Evolutionary conservation across 805 yeast species (phyloP), one percentile per base, ranked within the genome.

Genomic region (Metschnikowia peoriensis): DNA sequence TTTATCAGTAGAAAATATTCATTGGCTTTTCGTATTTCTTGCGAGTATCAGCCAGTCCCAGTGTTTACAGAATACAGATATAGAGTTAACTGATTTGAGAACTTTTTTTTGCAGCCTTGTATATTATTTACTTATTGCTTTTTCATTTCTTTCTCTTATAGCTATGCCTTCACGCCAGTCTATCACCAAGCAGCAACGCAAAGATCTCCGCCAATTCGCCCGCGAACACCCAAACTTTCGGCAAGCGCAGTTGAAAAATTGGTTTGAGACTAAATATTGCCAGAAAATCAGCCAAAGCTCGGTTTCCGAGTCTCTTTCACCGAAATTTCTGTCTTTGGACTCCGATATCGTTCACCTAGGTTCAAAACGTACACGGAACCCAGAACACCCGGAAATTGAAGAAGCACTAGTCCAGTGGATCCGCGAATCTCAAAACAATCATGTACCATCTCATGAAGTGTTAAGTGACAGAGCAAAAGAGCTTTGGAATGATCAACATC

Each of bases 251-350:
- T 17, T 41, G 7, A 32, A 17, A 11, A 14, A 11, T 1, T 41
- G 44, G 44, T 41, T 28, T 28, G 35, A 41, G 28, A 14, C 15
- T 12, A 28, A 7, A 6, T 41, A 7, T n/a, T 11, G 8, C 16
- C 44, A 41, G 17, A 41, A 41, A 12, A 41, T 41, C 44, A 41
- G 44, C 17, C 44, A 41, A 15, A 41, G 44, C 12, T 12, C 44
- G 11, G 28, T 41, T n/a, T 41, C 22, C 15, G 44, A 14, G 34
- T 41, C 44, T 32, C 44, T 41, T n/a, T 41, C 44, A 14, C 35
- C 8, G 11, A 41, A 41, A 41, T 41, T 14, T n/a, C 10, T 11
- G 34, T 6, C 12, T 10, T 28, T 41, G 35, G 44, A 41, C n/a
- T 11, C 27, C 5, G 44, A 41, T 10, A 34, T 1, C 6, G 15